A percentile compares a stretch with the other conserved stretches of the same genome.
phyloP scores from a whole-genome alignment of 2,329 filamentous ascomycete genomes.

The Paradendryphiella salina region DNA sequence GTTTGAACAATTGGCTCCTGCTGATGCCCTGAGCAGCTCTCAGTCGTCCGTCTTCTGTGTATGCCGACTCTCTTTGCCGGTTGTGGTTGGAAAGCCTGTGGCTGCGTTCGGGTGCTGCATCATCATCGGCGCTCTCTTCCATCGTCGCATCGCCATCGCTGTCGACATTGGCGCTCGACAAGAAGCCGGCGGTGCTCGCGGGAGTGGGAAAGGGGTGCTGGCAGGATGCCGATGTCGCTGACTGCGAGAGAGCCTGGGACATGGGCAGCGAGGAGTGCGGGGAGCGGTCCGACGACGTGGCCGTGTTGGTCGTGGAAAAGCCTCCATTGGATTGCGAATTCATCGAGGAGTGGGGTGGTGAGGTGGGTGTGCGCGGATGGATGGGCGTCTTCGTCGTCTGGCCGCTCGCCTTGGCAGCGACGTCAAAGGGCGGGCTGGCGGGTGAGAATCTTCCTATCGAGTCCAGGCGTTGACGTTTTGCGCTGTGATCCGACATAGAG shows the following conservation, averaged over 20 bases:
- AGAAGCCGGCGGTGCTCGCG: constrained; percentile 43
- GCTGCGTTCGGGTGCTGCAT: constrained; percentile 33
- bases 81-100: constrained; percentile 54
- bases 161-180: constrained; percentile 41
- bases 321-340: constrained; percentile 49
- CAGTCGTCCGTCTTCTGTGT: constrained; percentile 31
- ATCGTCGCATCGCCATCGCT: constrained; percentile 51
- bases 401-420: constrained; percentile 43
- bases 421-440: constrained; percentile 50
- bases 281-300: constrained; percentile 40
- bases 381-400: constrained; percentile 48
- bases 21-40: constrained; percentile 38
- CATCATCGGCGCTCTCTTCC: constrained; percentile 42
- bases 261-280: constrained; percentile 51
- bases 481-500: constrained; percentile 43
- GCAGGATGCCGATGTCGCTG: constrained; percentile 36
- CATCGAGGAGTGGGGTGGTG: constrained; percentile 53
- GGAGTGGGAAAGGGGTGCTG: constrained; percentile 45
- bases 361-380: constrained; percentile 54
- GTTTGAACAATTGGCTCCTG: constrained; percentile 42
- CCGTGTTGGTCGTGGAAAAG: constrained; percentile 33
- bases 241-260: constrained; percentile 43
- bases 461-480: constrained; percentile 48
- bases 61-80: constrained; percentile 45
- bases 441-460: constrained; percentile 51